phyloP scores from a whole-genome alignment of 176 grass and related monocot genomes.

The Juncus effusus region DNA sequence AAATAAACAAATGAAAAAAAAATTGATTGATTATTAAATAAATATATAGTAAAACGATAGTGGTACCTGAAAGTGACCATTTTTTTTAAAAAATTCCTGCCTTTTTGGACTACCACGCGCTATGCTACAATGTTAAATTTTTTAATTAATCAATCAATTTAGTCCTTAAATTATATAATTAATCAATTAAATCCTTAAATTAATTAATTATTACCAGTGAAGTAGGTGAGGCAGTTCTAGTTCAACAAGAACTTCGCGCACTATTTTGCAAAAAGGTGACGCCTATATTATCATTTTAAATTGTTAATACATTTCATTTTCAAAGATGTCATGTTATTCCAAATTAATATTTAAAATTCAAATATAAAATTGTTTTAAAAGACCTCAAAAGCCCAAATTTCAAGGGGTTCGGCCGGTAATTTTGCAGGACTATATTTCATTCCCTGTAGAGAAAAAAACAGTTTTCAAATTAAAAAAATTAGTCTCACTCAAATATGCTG shows the following conservation, averaged over 20 bases:
- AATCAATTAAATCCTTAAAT: background rate
- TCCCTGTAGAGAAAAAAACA: background rate
- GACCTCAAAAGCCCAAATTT: background rate
- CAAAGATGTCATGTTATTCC: background rate
- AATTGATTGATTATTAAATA: background rate
- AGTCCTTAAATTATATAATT: background rate
- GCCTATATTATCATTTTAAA: slow-evolving; percentile 26
- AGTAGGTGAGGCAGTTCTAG: slow-evolving; percentile 84
- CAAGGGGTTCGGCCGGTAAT: background rate
- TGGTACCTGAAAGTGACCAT: slow-evolving; percentile 69
- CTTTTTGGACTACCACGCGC: slow-evolving; percentile 67
- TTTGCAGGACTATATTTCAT: background rate
- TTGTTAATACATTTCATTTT: background rate
- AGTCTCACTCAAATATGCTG: background rate
- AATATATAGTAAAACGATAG: background rate
- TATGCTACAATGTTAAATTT: slow-evolving; percentile 34
- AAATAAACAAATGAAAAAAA: background rate
- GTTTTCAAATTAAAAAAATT: slow-evolving; percentile 5
- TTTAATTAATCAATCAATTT: background rate
- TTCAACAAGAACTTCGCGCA: slow-evolving; percentile 86
- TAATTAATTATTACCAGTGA: slow-evolving; percentile 39
- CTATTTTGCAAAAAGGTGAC: slow-evolving; percentile 93
- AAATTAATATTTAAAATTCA: background rate
- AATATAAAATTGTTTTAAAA: background rate
- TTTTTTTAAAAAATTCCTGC: slow-evolving; percentile 68